Evolutionary conservation across 2,329 filamentous ascomycete species (phyloP), one percentile per base, ranked within the genome.

Genomic region (Teratosphaeria pseudoeucalypti): DNA sequence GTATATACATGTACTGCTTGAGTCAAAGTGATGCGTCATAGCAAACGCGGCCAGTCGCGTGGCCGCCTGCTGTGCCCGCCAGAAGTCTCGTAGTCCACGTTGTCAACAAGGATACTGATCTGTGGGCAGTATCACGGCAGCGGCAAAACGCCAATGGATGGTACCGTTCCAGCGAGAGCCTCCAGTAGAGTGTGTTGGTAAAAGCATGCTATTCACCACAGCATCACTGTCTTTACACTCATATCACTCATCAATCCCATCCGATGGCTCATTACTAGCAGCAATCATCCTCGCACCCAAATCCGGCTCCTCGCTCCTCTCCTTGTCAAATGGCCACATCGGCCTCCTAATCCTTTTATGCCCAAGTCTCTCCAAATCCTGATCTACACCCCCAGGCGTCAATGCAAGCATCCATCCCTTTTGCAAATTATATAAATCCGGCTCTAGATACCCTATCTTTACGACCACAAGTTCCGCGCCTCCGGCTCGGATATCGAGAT

Each of bases 361-460:
- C 2, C 60, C 64, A 34, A 66, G 55, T 19, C 59, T 56, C 23
- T 37, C 52, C 52, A 66, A 52, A 59, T 66, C 57, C 53, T 66
- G 64, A 57, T 66, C 63, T 0, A 66, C 64, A 26, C 62, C 64
- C 11, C 64, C 64, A 16, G 64, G 62, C 14, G 64, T 66, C 11
- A 66, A 57, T 2, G 64, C 62, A 12, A 66, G 53, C 62, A 64
- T 66, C 64, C 64, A 66, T 27, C 60, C 64, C 11, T 52, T 59
- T 2, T 61, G 57, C 64, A 66, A 65, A 34, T 65, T 63, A 55
- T 60, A 66, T 14, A 66, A 34, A 12, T 66, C 62, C 9, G 64
- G 64, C 58, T 64, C 60, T 16, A 66, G 56, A 34, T 66, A 66
- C 11, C 64, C 64, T 16, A 66, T 66, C 54, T 66, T 66, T 34